Percentiles rank a stretch among this genome's conserved stretches.
Evolutionary conservation across 148 eudicot genomes (phyloP).

Genomic region (Rhododendron mucronatum): DNA sequence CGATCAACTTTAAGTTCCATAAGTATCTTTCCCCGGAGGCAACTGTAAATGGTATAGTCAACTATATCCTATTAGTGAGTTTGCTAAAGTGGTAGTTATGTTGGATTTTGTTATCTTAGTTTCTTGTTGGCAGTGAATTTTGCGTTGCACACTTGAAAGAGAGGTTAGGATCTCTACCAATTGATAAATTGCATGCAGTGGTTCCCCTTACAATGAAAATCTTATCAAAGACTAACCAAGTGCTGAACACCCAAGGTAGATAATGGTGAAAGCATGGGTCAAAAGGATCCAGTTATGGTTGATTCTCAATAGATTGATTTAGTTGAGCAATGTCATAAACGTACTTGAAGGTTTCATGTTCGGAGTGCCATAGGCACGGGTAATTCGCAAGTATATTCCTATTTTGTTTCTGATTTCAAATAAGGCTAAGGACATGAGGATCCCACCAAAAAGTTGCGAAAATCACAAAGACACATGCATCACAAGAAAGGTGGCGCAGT

Average conservation of each 20-base stretch:
- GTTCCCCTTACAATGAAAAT: background rate
- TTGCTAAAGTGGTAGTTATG: no score
- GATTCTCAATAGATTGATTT: background rate
- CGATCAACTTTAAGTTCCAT: no score
- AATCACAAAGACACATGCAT: background rate
- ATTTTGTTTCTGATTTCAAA: background rate
- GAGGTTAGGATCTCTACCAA: no score
- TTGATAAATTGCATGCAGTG: background rate
- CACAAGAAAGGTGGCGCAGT: background rate
- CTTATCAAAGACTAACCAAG: background rate
- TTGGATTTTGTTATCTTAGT: no score
- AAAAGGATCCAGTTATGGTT: background rate
- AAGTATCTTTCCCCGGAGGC: no score
- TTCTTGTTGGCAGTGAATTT: no score
- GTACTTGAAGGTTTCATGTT: background rate
- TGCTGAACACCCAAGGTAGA: background rate
- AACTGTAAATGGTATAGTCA: no score
- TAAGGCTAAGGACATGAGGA: background rate
- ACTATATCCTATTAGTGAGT: no score
- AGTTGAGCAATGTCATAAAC: background rate
- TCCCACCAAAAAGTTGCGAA: background rate
- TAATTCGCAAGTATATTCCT: background rate
- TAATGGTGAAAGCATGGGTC: background rate
- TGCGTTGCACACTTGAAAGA: background rate
- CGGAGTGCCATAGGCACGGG: no score